Conservation (phyloP, 2,329 filamentous ascomycete species). For the Stromatinia cepivora region DNA sequence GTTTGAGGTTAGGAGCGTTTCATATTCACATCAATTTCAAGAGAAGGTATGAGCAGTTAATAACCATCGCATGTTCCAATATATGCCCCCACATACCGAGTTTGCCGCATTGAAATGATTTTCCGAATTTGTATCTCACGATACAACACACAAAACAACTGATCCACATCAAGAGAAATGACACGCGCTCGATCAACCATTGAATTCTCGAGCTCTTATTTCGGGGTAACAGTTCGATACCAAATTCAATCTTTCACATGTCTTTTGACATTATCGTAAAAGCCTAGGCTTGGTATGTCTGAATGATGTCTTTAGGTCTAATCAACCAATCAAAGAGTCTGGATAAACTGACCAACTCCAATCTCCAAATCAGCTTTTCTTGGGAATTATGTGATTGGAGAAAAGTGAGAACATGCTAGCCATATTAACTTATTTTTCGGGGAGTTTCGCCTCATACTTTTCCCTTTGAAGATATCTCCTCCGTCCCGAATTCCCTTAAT, state of each 20-base stretch:
- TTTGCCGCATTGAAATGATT: background rate
- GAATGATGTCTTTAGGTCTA: background rate
- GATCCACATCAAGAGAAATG: background rate
- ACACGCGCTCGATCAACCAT: background rate
- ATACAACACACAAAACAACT: background rate
- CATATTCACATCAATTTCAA: background rate
- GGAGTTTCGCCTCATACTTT: background rate
- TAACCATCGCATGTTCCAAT: background rate
- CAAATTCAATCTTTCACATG: constrained; percentile 12
- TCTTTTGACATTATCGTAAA: background rate
- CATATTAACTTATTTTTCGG: background rate
- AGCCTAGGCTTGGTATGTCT: background rate
- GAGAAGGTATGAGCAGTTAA: background rate
- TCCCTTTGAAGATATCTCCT: background rate
- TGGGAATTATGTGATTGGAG: background rate
- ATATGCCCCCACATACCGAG: constrained; percentile 3
- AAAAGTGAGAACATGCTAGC: constrained; percentile 3
- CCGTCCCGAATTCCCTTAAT: background rate
- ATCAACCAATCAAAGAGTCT: background rate
- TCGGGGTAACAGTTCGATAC: background rate
- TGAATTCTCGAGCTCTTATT: background rate
- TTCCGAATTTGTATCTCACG: background rate
- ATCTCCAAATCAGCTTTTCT: background rate
- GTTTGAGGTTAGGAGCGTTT: constrained; percentile 17
- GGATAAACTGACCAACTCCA: background rate